Conservation (phyloP, 2,329 filamentous ascomycete genomes). For the Thelonectria blattea region DNA sequence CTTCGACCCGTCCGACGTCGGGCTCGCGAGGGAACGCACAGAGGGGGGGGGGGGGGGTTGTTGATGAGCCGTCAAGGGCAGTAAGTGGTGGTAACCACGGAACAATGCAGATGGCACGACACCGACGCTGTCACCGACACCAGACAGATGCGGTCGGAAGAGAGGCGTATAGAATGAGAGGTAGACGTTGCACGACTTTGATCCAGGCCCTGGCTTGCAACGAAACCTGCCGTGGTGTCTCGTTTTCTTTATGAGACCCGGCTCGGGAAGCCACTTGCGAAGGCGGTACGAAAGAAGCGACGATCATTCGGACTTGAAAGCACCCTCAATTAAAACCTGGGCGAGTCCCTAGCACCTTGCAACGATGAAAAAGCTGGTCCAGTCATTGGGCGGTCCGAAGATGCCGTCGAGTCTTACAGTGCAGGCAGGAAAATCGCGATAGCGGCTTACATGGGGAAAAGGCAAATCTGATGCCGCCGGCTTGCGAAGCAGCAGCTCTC, state of each 20-base stretch:
- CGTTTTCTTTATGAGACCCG: not conserved
- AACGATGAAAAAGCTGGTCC: too few relatives aligned
- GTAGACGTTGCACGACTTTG: slow-evolving; percentile 7
- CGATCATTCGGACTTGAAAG: not conserved
- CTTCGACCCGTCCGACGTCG: too few relatives aligned
- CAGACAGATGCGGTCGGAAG: not conserved
- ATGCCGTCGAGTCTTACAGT: not conserved
- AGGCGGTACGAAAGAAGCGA: not conserved
- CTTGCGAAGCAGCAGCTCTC: not conserved
- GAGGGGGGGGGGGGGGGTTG: not conserved
- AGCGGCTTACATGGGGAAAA: slow-evolving; percentile 11
- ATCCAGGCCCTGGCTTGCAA: not conserved
- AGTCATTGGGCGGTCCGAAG: not conserved
- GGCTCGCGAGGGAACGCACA: too few relatives aligned
- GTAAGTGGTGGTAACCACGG: not conserved
- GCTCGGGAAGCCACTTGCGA: not conserved
- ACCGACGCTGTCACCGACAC: slow-evolving; percentile 10
- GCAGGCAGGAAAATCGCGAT: slow-evolving; percentile 1
- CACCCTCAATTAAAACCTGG: too few relatives aligned
- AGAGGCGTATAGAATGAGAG: slow-evolving; percentile 3
- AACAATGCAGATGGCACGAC: slow-evolving; percentile 8
- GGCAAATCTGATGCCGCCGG: not conserved
- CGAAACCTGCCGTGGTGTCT: not conserved
- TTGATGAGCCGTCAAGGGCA: not conserved
- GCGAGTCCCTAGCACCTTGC: too few relatives aligned